Evolutionary conservation across 2,329 filamentous ascomycete genomes (phyloP), one percentile per base, ranked within the genome.

Genomic region (Trichoderma lentiforme): DNA sequence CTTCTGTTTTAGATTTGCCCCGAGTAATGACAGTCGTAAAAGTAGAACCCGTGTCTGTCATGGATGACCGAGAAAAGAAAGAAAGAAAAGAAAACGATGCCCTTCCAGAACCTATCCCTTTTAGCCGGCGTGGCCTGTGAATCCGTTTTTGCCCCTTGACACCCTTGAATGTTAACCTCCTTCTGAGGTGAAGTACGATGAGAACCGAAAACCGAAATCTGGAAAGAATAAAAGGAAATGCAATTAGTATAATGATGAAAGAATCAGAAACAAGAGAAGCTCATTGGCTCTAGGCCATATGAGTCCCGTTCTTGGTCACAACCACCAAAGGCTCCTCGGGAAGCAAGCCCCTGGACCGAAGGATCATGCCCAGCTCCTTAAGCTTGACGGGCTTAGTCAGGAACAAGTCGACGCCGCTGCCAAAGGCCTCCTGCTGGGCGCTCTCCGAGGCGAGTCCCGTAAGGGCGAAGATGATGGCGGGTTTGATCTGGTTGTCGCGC

Each of bases 331-430:
- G 26, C n/a, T 70, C 66, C 8, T 70, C 62, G 30, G 51, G 56
- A 24, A 71, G 60, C 34, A 73, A n/a, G 11, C 72, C 72, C 24
- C 70, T 66, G 6, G 70, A 71, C 15, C 70, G 68, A 3, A 74
- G 60, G 14, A 74, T 68, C 28, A 73, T 72, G 0, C 76, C 76
- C 7, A 86, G 70, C 43, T 84, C 81, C 30, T 82, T 83, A 24
- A 86, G 72, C 6, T 80, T 78, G 0, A 88, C 85, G 0, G 87
- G 87, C 74, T 88, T 88, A 39, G 87, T 87, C 21, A 89, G 74
- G 68, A 88, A 88, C 8, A 88, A 70, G 72, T 89, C 86, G 7
- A 89, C 81, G 0, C 87, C 87, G 63, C 83, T 86, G 1, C 82
- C 84, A 65, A 86, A 83, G 0, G 87, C 87, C 72, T 89, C 87